A percentile compares a stretch with the other conserved stretches of the same genome.
Conservation (phyloP, 495 filamentous ascomycete species). For the Podospora tetraspora region DNA sequence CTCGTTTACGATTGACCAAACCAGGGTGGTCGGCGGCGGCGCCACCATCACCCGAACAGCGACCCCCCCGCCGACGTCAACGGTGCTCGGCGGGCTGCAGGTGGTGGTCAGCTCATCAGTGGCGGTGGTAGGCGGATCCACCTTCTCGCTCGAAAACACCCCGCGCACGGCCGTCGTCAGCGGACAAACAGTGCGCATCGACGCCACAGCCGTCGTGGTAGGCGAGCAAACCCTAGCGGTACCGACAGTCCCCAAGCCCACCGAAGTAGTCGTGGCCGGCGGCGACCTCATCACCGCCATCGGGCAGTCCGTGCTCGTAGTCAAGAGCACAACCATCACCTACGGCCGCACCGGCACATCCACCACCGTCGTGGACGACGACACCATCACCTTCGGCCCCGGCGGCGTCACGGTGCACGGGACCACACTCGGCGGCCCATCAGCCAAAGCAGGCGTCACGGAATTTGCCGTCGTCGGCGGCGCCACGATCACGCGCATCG, state of each 20-base stretch:
- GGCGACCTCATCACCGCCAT: slow-evolving; percentile 45
- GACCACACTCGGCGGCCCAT: slow-evolving; percentile 38
- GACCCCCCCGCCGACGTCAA: slow-evolving; percentile 35
- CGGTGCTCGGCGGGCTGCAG: slow-evolving; percentile 34
- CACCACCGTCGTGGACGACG: slow-evolving; percentile 26
- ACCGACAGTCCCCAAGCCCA: slow-evolving; percentile 30
- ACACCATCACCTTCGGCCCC: slow-evolving; percentile 44
- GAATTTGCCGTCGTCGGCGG: slow-evolving; percentile 43
- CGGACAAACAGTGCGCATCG: slow-evolving; percentile 46
- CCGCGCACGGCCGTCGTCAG: slow-evolving; percentile 19
- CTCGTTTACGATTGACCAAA: slow-evolving; percentile 42
- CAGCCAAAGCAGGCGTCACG: slow-evolving; percentile 30
- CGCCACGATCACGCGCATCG: slow-evolving; percentile 44
- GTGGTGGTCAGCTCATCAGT: slow-evolving; percentile 38
- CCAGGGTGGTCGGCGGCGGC: slow-evolving; percentile 36
- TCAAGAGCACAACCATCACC: slow-evolving; percentile 40
- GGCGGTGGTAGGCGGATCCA: slow-evolving; percentile 43
- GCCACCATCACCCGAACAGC: slow-evolving; percentile 32
- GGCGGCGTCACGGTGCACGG: slow-evolving; percentile 38
- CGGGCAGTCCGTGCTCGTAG: slow-evolving; percentile 38
- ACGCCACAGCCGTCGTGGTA: slow-evolving; percentile 39
- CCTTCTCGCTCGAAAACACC: slow-evolving; percentile 35
- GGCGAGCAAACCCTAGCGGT: slow-evolving; percentile 33
- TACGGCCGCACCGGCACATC: slow-evolving; percentile 28
- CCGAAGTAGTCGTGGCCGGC: slow-evolving; percentile 41